A percentile compares a stretch with the other conserved stretches of the same genome.
Evolutionary conservation across 2,329 filamentous ascomycete species (phyloP).

Genomic region (Elsinoe necatrix): DNA sequence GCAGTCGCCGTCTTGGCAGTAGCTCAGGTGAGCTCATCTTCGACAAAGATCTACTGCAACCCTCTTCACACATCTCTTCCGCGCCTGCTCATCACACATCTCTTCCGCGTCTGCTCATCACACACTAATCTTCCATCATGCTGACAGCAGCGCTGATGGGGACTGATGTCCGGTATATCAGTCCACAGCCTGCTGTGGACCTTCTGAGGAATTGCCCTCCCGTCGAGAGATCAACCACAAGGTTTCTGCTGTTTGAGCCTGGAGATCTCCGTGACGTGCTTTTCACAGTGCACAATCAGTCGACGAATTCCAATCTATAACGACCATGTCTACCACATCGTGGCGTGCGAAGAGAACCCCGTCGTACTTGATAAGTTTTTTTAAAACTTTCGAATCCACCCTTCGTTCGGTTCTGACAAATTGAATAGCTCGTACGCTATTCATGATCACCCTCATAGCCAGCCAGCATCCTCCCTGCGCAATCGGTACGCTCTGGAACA

Average conservation of each 20-base stretch:
- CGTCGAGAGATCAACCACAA: background rate
- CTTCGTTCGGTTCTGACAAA: background rate
- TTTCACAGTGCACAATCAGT: background rate
- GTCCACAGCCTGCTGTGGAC: background rate
- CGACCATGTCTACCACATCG: background rate
- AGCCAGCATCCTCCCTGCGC: no score
- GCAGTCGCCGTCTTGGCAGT: no score
- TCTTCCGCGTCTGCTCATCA: background rate
- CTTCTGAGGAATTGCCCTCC: background rate
- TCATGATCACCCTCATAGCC: background rate
- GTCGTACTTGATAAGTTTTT: background rate
- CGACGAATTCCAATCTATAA: background rate
- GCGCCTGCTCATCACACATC: background rate
- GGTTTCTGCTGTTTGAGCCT: background rate
- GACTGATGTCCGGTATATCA: background rate
- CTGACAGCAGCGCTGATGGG: background rate
- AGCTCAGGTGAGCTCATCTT: no score
- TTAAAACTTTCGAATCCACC: no score
- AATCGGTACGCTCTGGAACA: conserved; percentile 1
- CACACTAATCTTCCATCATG: background rate
- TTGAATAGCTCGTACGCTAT: background rate
- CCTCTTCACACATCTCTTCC: background rate
- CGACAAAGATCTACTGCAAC: no score
- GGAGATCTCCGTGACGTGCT: background rate
- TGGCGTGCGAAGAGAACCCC: background rate